phyloP scores from a whole-genome alignment of 495 filamentous ascomycete species.

The Xylaria bambusicola region DNA sequence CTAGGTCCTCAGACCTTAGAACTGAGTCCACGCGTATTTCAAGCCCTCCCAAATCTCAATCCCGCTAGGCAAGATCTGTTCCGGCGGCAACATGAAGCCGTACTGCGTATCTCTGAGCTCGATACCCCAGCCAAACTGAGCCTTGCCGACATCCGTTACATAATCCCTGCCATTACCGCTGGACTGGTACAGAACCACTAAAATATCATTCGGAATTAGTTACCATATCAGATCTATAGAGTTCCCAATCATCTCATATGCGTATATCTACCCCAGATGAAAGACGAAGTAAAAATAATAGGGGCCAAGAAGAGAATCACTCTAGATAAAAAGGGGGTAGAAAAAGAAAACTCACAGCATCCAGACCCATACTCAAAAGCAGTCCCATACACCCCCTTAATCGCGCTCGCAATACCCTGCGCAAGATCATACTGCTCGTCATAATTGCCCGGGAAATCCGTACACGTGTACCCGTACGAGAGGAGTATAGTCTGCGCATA shows the following conservation, averaged over 20 bases:
- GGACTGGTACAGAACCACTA: constrained; percentile 57
- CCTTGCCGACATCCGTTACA: constrained; percentile 49
- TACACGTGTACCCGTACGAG: constrained; percentile 44
- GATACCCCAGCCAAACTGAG: constrained; percentile 57
- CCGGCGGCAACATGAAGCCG: constrained; percentile 60
- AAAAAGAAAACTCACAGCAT: constrained; percentile 36
- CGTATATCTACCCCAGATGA: too few species aligned
- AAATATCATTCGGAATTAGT: neutral
- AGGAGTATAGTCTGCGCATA: constrained; percentile 54
- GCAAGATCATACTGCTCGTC: constrained; percentile 48
- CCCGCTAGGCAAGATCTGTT: constrained; percentile 54
- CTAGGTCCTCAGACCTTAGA: constrained; percentile 10
- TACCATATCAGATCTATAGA: neutral
- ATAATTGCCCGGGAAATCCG: constrained; percentile 43
- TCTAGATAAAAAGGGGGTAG: neutral
- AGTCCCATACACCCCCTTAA: constrained; percentile 49
- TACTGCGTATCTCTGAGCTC: constrained; percentile 51
- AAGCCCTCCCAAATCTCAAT: constrained; percentile 59
- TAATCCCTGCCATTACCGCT: constrained; percentile 60
- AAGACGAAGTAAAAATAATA: too few species aligned
- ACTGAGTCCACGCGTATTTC: constrained; percentile 46
- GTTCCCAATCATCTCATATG: neutral
- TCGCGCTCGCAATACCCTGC: constrained; percentile 41
- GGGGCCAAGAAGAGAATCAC: too few species aligned
- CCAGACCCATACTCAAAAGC: constrained; percentile 54